A percentile compares a stretch with the other conserved stretches of the same genome.
These are phyloP conservation scores for Hydrangea macrophylla DNA, from an alignment of 148 eudicot species.

Conservation along the genomic window DNA sequence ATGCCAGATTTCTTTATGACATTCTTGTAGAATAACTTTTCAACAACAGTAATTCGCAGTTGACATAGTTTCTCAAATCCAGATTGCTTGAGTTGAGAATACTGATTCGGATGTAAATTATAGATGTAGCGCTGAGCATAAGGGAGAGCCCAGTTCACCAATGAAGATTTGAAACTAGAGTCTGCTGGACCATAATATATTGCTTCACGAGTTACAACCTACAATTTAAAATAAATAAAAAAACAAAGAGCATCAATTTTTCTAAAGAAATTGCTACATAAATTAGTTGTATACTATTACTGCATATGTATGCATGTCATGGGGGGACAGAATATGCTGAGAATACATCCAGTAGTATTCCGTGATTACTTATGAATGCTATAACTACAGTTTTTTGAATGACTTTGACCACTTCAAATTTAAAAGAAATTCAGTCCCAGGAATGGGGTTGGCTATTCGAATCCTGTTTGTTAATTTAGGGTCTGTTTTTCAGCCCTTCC, in stretches of 20 bases:
- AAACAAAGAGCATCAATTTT: neutral
- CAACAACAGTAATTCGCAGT: slow-evolving; percentile 62
- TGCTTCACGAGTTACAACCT: slow-evolving; percentile 90
- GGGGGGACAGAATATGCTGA: neutral
- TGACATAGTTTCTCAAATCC: slow-evolving; percentile 38
- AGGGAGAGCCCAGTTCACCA: slow-evolving; percentile 89
- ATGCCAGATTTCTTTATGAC: slow-evolving; percentile 49
- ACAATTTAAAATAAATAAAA: slow-evolving; percentile 24
- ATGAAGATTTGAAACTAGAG: slow-evolving; percentile 47
- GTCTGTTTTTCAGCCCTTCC: too few species aligned
- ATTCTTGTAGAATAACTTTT: slow-evolving; percentile 66
- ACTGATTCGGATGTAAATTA: slow-evolving; percentile 57
- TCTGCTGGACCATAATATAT: slow-evolving; percentile 64
- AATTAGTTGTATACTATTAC: neutral
- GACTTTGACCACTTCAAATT: too few species aligned
- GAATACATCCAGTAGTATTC: too few species aligned
- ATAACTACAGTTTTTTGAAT: too few species aligned
- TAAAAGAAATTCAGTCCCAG: too few species aligned
- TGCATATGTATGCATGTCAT: neutral
- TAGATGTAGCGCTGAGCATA: slow-evolving; percentile 86
- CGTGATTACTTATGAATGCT: too few species aligned
- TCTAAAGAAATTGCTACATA: neutral
- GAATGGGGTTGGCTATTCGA: too few species aligned
- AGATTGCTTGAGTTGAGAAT: slow-evolving; percentile 61
- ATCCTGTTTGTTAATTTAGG: too few species aligned